Evolutionary conservation across 352 stramenopile species (phyloP), one percentile per base, ranked within the genome.

Genomic region (Saprolegnia diclina): DNA sequence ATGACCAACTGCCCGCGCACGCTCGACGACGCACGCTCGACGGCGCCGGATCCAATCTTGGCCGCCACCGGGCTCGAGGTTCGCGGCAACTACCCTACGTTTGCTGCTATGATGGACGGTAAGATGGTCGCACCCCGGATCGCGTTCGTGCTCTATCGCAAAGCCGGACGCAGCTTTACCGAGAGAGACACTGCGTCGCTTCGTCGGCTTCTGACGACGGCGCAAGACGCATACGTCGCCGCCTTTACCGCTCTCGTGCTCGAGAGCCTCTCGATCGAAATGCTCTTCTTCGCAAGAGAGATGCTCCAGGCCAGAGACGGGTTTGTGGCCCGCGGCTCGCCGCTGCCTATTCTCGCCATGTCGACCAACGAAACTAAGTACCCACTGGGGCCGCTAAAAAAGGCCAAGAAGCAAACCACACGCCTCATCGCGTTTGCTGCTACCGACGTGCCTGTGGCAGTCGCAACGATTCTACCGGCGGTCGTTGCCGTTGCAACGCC

Each of bases 1-100:
- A 93, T 93, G 85, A 87, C 79, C 0, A 92, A 93, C 55, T 52
- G 90, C 29, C 83, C 85, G 14, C 76, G 79, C 18, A 85, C 85
- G 5, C 57, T 93, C 11, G 85, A 93, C 38, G 38, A 72, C 16
- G 83, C 79, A 54, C 73, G 85, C 11, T 79, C 72, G 11, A 68
- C 40, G 5, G 16, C 16, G 72, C 78, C 37, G 67, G 81, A 26
- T 80, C 85, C 52, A 7, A 24, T 59, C 13, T 24, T 59, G 35
- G 24, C 52, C 1, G 56, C 67, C 0, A 67, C 78, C 19, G 85
- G 83, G 0, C 59, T 76, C 0, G 85, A 94, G 67, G 86, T 84
- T 50, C 80, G 81, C 11, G 83, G 83, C 0, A 64, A 53, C 0
- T 90, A 82, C 54, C 81, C 82, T 0, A 91, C 82, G 38, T 69